Conservation (phyloP, 208 protist species). For the Wallacemonas sp. region DNA sequence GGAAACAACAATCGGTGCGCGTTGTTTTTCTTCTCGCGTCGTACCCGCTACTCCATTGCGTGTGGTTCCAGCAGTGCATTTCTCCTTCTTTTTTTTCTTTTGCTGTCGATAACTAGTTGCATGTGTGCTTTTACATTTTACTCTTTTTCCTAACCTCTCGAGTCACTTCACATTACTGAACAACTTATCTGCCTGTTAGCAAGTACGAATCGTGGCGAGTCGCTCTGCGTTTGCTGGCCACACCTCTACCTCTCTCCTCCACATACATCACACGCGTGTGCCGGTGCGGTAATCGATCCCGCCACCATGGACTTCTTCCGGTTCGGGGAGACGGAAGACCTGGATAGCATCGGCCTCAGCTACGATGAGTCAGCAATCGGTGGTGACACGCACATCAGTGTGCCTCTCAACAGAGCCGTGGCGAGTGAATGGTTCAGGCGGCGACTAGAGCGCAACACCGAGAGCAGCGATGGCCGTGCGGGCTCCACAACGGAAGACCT, state of each 20-base stretch:
- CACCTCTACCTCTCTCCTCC: too few relatives aligned
- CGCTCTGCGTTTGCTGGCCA: too few relatives aligned
- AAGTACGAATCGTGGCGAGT: too few relatives aligned
- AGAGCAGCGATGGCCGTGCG: conserved; percentile 1
- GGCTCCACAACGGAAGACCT: conserved; percentile 34
- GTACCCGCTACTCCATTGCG: too few relatives aligned
- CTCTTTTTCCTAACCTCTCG: background rate
- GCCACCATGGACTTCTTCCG: conserved; percentile 10
- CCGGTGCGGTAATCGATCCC: too few relatives aligned
- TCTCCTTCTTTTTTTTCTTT: background rate
- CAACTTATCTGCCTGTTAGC: too few relatives aligned
- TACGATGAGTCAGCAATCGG: conserved; percentile 1
- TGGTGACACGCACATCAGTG: conserved; percentile 4
- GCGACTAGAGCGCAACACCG: background rate
- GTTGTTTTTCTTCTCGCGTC: too few relatives aligned
- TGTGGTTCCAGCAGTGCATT: too few relatives aligned
- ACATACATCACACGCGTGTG: too few relatives aligned
- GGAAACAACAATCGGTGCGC: too few relatives aligned
- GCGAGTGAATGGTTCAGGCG: conserved; percentile 6
- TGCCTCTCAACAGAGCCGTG: background rate
- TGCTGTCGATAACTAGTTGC: background rate
- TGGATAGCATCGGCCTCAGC: conserved; percentile 5
- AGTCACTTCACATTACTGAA: too few relatives aligned
- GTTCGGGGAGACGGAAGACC: background rate
- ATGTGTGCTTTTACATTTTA: background rate